Evolutionary conservation across 2,329 filamentous ascomycete species (phyloP), one percentile per base, ranked within the genome.

Genomic region (Neodidymelliopsis sp.): DNA sequence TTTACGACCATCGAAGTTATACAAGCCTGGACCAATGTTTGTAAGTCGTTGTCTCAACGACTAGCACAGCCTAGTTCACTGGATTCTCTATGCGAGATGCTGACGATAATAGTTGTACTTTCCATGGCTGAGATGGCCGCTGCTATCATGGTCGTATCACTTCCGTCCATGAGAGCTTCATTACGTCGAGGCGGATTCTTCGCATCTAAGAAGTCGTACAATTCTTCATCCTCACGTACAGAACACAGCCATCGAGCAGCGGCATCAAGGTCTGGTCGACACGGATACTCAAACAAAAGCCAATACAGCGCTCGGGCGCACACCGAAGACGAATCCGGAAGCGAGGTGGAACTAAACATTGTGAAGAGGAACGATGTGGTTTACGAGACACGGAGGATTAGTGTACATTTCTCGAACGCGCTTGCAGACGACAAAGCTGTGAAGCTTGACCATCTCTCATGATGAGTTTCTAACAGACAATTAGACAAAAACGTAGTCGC

Each of bases 81-180:
- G n/a, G n/a, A n/a, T n/a, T n/a, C n/a, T n/a, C n/a, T n/a, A n/a
- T n/a, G n/a, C n/a, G n/a, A n/a, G n/a, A n/a, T n/a, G n/a, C n/a
- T n/a, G n/a, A n/a, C n/a, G n/a, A 9, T 4, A 22, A 6, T 29
- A 65, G 62, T 55, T 15, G 60, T 66, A 0, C 60, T 63, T 10
- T 59, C 56, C 9, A 63, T 65, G 62, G 55, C 63, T n/a, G 63
- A 65, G 44, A 57, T 62, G 49, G 47, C 60, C 10, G 62, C 60
- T 20, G 60, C 62, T 4, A 63, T 66, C 15, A 65, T 66, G 50
- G 62, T 66, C 7, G 60, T 61, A 6, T 60, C 60, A 1, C 43
- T 65, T 2, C 63, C 63, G 8, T 59, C 63, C 2, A 60, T 66
- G 53, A 41, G 62, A 48, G 50, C 56, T 10, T 63, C 60, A 23